Evolutionary conservation across 148 eudicot species (phyloP).

Genomic region (Chenopodium suecicum): DNA sequence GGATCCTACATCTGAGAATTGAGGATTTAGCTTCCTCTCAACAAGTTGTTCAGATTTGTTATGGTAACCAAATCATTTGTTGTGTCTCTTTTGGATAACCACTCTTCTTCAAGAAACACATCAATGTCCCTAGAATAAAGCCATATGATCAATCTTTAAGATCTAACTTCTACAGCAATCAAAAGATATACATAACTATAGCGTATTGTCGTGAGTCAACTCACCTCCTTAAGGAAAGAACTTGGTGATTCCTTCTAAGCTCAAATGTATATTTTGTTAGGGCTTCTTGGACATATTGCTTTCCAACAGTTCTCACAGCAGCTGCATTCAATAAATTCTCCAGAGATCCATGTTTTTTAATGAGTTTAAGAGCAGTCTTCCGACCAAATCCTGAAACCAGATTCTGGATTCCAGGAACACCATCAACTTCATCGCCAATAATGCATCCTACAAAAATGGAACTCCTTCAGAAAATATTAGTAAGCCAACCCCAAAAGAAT

Average conservation of each 20-base stretch:
- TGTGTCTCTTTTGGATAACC: conserved; percentile 67
- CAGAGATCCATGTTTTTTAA: conserved; percentile 74
- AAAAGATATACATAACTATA: neutral
- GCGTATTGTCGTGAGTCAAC: neutral
- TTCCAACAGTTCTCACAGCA: conserved; percentile 80
- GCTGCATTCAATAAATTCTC: conserved; percentile 81
- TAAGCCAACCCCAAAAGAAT: neutral
- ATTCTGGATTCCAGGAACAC: conserved; percentile 89
- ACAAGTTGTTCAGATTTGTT: conserved; percentile 33
- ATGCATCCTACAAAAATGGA: conserved; percentile 62
- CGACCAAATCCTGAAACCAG: conserved; percentile 84
- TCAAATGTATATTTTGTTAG: conserved; percentile 70
- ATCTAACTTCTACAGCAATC: neutral
- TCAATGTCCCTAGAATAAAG: conserved; percentile 50
- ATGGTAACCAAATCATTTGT: conserved; percentile 52
- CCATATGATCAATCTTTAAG: neutral
- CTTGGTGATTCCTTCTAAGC: conserved; percentile 71
- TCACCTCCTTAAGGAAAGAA: conserved; percentile 84
- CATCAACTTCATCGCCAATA: conserved; percentile 87
- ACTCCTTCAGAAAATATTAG: neutral
- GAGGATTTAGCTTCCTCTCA: conserved; percentile 31
- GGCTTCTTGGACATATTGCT: conserved; percentile 80
- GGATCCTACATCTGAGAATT: conserved; percentile 13
- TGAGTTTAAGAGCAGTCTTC: conserved; percentile 80
- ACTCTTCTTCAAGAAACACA: conserved; percentile 67